phyloP scores from a whole-genome alignment of 768 basidiomycete species.

The Mycena vitilis region DNA sequence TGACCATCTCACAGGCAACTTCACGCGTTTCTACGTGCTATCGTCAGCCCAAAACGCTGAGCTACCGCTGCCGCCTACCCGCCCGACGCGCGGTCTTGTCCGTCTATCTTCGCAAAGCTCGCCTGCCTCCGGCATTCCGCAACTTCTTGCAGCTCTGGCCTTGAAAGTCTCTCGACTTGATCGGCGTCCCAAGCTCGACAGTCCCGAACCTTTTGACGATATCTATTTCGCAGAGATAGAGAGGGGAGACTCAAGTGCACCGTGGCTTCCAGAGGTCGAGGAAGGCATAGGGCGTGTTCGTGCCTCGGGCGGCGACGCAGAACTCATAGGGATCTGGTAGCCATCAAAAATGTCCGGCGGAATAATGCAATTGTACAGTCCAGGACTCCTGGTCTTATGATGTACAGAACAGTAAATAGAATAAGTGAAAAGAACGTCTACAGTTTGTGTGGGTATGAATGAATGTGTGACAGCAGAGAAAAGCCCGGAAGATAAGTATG shows the following conservation, averaged over 20 bases:
- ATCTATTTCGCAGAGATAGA: constrained; percentile 76
- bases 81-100: constrained; percentile 21
- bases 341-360: not conserved
- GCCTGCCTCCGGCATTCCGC: constrained; percentile 35
- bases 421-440: constrained; percentile 33
- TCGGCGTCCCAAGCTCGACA: constrained; percentile 65
- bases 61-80: constrained; percentile 30
- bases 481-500: constrained; percentile 22
- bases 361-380: constrained; percentile 21
- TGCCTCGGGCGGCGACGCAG: constrained; percentile 4
- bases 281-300: constrained; percentile 23
- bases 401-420: constrained; percentile 33
- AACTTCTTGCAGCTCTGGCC: constrained; percentile 50
- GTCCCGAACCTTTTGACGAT: constrained; percentile 60
- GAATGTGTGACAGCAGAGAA: constrained; percentile 23
- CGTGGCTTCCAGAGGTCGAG: constrained; percentile 17
- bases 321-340: constrained; percentile 33
- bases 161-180: constrained; percentile 67
- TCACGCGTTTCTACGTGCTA: constrained; percentile 77
- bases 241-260: constrained; percentile 3
- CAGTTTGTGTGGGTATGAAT: constrained; percentile 28
- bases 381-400: constrained; percentile 13
- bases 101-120: constrained; percentile 13
- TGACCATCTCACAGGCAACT: constrained; percentile 60
- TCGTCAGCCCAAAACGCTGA: constrained; percentile 48